These are phyloP conservation scores for Sicyos baderoa DNA, from an alignment of 306 rosid species.

Conservation along the genomic window DNA sequence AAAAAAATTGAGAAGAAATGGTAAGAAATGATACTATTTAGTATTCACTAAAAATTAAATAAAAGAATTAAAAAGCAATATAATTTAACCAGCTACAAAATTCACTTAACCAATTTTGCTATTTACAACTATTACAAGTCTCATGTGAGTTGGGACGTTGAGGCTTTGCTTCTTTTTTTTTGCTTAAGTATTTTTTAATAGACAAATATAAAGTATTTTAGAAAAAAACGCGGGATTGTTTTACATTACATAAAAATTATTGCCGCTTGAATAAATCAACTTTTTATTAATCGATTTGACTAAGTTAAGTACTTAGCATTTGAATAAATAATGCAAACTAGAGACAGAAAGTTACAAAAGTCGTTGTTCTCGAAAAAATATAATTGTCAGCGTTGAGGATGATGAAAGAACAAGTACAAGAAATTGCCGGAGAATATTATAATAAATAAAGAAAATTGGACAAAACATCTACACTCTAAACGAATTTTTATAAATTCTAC, in stretches of 20 bases:
- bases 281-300: conserved; percentile 5
- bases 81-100: background rate
- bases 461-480: too few relatives aligned
- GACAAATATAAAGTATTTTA: background rate
- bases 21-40: background rate
- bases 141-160: background rate
- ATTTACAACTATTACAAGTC: background rate
- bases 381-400: background rate
- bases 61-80: background rate
- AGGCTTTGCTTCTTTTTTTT: background rate
- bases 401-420: background rate
- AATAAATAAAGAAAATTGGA: background rate
- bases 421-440: background rate
- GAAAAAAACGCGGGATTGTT: background rate
- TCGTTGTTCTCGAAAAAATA: background rate
- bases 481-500: too few relatives aligned
- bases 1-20: too few relatives aligned
- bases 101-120: background rate
- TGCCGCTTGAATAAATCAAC: background rate
- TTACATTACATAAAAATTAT: background rate
- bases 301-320: background rate
- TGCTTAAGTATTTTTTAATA: background rate
- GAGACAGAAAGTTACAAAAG: background rate
- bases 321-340: background rate
- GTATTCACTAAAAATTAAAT: background rate